Evolutionary conservation across 345 rosid genomes (phyloP), one percentile per base, ranked within the genome.

Genomic region (rapeseed (Brassica napus)): DNA sequence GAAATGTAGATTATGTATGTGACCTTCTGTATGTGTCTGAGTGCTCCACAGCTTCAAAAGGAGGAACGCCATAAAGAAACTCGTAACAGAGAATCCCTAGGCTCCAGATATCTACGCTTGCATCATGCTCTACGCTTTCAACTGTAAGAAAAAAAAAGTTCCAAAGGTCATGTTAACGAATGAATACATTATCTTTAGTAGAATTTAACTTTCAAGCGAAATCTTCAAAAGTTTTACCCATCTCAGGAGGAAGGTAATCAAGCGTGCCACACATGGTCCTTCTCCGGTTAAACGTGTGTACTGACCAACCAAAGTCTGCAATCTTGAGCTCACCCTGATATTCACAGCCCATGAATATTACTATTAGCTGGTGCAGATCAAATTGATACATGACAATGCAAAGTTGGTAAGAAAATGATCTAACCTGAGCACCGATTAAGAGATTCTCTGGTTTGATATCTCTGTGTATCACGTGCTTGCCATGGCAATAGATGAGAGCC

Each of bases 241-340:
- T 96, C 85, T 96, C 99, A 1, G 99, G 99, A 71, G 99, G 97
- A 74, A 95, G 94, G 85, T 96, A 96, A 83, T 96, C 99, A 34
- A 96, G 80, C 58, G 99, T 93, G 58, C 99, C 98, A 8, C 99
- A 96, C 98, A 96, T 96, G 21, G 99, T 96, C 61, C 89, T 82
- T 82, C 99, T 90, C n/a, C 97, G 91, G 80, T 92, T 93, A 82
- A 96, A 93, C 28, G 98, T 96, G 84, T 96, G 98, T 18, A 96
- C 99, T 0, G 99, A 96, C 99, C 98, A 96, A 69, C 98, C 99
- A 84, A 96, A 96, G 68, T 96, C 99, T 14, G 99, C 98, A 82
- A 96, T 96, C 88, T 96, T 96, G 54, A 93, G 97, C 81, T 96
- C 99, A 65, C 99, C 99, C 99, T 93, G 85, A 72, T 4, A 69